These are phyloP conservation scores for Barnettozyma botsteinii DNA, from an alignment of 805 yeast genomes.

Conservation along the genomic window DNA sequence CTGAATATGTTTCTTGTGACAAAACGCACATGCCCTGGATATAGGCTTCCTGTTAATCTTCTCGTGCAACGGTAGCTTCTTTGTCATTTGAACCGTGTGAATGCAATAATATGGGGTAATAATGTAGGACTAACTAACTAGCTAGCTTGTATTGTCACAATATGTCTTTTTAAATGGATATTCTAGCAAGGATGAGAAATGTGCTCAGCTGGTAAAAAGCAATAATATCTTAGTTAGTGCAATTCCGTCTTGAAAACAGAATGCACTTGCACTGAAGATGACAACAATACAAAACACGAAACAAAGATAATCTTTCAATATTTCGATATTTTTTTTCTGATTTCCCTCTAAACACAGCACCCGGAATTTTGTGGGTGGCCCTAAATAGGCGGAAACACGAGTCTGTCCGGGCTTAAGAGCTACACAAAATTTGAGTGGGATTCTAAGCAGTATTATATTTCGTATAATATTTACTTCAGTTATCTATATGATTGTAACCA, in stretches of 20 bases:
- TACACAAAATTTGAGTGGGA: background rate
- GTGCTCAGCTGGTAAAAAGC: no score
- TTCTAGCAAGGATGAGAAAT: no score
- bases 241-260: no score
- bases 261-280: no score
- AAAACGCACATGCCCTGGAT: conserved; percentile 63
- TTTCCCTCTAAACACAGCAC: background rate
- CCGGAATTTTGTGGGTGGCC: conserved; percentile 1
- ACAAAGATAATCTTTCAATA: no score
- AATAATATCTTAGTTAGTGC: no score
- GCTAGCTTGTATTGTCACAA: no score
- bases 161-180: no score
- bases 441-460: no score
- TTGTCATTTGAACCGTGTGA: conserved; percentile 43
- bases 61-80: conserved; percentile 47
- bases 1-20: conserved; percentile 69
- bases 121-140: no score
- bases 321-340: background rate
- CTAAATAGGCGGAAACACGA: background rate
- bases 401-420: background rate
- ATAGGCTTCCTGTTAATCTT: conserved; percentile 56
- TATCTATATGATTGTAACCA: conserved; percentile 7
- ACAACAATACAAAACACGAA: no score
- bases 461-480: background rate
- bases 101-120: conserved; percentile 4